Conservation (phyloP, 2,329 filamentous ascomycete species). For the Alternaria arbusti region DNA sequence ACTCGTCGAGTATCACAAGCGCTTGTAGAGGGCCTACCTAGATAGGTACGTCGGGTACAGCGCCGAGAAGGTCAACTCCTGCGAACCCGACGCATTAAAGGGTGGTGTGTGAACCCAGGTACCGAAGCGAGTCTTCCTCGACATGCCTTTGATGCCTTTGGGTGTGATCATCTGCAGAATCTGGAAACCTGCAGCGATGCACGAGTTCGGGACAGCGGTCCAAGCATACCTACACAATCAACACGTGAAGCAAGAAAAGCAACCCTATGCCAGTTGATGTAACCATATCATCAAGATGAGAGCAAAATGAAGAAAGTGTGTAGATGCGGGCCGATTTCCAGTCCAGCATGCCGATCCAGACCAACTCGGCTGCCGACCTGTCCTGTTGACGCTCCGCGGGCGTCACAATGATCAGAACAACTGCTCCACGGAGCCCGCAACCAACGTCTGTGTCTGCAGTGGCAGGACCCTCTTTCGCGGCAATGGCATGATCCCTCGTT, state of each 20-base stretch:
- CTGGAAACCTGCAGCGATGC: neutral
- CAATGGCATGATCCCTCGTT: neutral
- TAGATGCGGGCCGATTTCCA: neutral
- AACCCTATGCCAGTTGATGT: neutral
- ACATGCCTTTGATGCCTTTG: neutral
- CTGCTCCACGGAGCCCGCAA: neutral
- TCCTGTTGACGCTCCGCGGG: conserved; percentile 2
- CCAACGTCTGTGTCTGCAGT: neutral
- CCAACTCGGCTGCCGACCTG: neutral
- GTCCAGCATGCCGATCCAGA: neutral
- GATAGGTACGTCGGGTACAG: neutral
- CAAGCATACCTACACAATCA: neutral
- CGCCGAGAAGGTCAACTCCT: neutral
- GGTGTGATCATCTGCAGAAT: neutral
- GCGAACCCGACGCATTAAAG: neutral
- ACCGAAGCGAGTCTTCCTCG: neutral
- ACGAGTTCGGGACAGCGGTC: neutral
- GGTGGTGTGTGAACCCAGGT: too few species aligned
- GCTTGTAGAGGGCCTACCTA: neutral
- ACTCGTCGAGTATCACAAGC: neutral
- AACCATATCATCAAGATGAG: neutral
- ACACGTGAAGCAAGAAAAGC: neutral
- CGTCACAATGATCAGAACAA: neutral
- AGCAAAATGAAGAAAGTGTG: neutral
- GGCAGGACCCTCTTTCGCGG: neutral